Evolutionary conservation across 2,329 filamentous ascomycete species (phyloP).

Genomic region (Rhinocladiella mackenziei): DNA sequence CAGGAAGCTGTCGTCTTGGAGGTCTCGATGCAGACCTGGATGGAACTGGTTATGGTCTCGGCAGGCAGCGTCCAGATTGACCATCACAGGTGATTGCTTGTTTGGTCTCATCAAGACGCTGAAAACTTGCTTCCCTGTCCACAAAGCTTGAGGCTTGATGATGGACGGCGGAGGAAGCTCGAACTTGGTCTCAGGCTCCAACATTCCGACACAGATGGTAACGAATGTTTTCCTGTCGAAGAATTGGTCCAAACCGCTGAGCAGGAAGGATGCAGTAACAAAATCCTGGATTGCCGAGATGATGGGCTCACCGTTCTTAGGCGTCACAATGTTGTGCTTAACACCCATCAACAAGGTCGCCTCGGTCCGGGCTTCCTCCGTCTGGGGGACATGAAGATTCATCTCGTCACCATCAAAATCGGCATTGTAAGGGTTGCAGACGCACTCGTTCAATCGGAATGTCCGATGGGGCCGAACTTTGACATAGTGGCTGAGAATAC

Average conservation of each 20-base stretch:
- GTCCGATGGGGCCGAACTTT: slow-evolving; percentile 94
- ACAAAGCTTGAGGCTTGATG: slow-evolving; percentile 77
- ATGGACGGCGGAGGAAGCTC: slow-evolving; percentile 85
- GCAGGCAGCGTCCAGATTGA: slow-evolving; percentile 92
- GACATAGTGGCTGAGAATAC: slow-evolving; percentile 92
- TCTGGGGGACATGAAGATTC: slow-evolving; percentile 97
- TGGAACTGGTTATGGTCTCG: slow-evolving; percentile 62
- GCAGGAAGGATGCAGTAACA: slow-evolving; percentile 87
- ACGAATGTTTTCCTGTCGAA: slow-evolving; percentile 84
- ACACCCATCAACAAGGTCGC: slow-evolving; percentile 97
- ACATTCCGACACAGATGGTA: slow-evolving; percentile 91
- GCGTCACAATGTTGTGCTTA: slow-evolving; percentile 91
- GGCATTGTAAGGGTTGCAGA: slow-evolving; percentile 95
- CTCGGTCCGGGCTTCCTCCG: slow-evolving; percentile 91
- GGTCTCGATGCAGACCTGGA: slow-evolving; percentile 72
- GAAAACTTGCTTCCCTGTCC: slow-evolving; percentile 97
- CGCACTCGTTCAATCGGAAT: slow-evolving; percentile 95
- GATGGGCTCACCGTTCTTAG: slow-evolving; percentile 96
- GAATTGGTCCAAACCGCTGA: slow-evolving; percentile 90
- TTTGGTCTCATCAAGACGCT: slow-evolving; percentile 88
- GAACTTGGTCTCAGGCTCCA: slow-evolving; percentile 70
- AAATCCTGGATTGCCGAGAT: slow-evolving; percentile 99
- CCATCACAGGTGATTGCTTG: slow-evolving; percentile 70
- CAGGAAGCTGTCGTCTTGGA: slow-evolving; percentile 67
- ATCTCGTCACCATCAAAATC: slow-evolving; percentile 99